A percentile compares a stretch with the other conserved stretches of the same genome.
Conservation (phyloP, 257 asterid genomes). For the Fraxinus pennsylvanica region DNA sequence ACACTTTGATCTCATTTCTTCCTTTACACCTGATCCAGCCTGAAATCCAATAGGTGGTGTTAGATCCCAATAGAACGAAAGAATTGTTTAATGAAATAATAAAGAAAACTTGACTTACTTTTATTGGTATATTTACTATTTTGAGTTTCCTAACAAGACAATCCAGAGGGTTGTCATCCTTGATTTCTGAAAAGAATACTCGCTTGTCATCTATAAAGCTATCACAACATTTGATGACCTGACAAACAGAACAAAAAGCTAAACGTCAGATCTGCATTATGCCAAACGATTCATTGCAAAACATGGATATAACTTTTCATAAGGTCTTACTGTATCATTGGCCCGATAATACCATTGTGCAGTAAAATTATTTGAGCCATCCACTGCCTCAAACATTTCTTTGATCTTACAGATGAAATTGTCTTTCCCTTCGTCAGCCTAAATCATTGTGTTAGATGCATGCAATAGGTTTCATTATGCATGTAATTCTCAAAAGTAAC, state of each 20-base stretch:
- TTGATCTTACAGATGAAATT: constrained; percentile 63
- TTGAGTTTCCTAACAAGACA: constrained; percentile 51
- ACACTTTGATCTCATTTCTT: constrained; percentile 21
- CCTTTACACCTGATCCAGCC: constrained; percentile 33
- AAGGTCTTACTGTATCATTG: constrained; percentile 59
- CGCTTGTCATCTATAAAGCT: constrained; percentile 42
- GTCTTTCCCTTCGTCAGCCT: constrained; percentile 52
- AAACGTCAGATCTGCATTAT: constrained; percentile 2
- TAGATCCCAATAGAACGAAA: neutral
- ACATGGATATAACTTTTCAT: neutral
- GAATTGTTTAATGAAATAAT: neutral
- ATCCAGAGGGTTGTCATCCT: constrained; percentile 66
- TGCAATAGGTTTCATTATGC: neutral
- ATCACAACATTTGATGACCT: constrained; percentile 51
- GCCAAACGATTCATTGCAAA: neutral
- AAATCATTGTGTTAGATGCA: neutral
- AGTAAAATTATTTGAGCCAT: constrained; percentile 44
- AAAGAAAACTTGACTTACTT: constrained; percentile 32
- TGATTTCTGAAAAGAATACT: constrained; percentile 69
- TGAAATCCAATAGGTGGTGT: constrained; percentile 21
- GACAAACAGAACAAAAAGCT: constrained; percentile 10
- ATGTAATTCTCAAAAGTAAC: neutral
- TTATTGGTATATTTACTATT: constrained; percentile 29
- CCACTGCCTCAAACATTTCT: constrained; percentile 59
- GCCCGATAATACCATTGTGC: constrained; percentile 84